A percentile compares a stretch with the other conserved stretches of the same genome.
Conservation (phyloP, 1,284 basidiomycete species). For the Polyporus tsugae region DNA sequence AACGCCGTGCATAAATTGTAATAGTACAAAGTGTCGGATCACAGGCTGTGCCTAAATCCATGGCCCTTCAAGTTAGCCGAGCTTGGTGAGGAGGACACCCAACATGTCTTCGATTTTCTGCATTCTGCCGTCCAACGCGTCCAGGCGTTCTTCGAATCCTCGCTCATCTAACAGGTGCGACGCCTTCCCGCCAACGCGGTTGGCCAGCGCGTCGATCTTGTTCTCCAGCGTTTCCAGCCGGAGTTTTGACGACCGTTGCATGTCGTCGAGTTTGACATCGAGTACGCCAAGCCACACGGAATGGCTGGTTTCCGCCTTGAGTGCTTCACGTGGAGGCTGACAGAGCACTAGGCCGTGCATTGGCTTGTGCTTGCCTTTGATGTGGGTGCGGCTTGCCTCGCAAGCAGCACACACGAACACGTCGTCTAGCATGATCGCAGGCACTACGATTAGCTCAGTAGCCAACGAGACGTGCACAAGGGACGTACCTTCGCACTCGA, state of each 20-base stretch:
- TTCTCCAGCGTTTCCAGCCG: slow-evolving; percentile 25
- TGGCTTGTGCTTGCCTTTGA: slow-evolving; percentile 26
- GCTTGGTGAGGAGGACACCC: not conserved
- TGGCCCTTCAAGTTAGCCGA: not conserved
- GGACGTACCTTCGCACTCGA: slow-evolving; percentile 32
- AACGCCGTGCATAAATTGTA: no score
- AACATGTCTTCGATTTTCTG: slow-evolving; percentile 12
- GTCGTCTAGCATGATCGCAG: slow-evolving; percentile 17
- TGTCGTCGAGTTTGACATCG: slow-evolving; percentile 20
- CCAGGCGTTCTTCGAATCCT: not conserved
- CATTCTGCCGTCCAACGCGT: slow-evolving; percentile 9
- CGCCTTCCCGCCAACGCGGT: no score
- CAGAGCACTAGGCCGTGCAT: slow-evolving; percentile 29
- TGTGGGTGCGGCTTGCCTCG: slow-evolving; percentile 17
- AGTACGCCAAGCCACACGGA: slow-evolving; percentile 18
- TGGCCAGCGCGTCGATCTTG: slow-evolving; percentile 14
- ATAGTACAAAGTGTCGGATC: not conserved
- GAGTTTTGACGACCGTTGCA: slow-evolving; percentile 13
- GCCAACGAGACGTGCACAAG: not conserved
- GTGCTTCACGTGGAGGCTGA: slow-evolving; percentile 20
- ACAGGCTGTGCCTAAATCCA: not conserved
- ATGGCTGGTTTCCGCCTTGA: slow-evolving; percentile 6
- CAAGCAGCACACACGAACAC: slow-evolving; percentile 26
- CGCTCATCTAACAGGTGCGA: not conserved
- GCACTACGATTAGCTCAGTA: not conserved